Evolutionary conservation across 768 basidiomycete genomes (phyloP).

Genomic region (Pisolithus albus): DNA sequence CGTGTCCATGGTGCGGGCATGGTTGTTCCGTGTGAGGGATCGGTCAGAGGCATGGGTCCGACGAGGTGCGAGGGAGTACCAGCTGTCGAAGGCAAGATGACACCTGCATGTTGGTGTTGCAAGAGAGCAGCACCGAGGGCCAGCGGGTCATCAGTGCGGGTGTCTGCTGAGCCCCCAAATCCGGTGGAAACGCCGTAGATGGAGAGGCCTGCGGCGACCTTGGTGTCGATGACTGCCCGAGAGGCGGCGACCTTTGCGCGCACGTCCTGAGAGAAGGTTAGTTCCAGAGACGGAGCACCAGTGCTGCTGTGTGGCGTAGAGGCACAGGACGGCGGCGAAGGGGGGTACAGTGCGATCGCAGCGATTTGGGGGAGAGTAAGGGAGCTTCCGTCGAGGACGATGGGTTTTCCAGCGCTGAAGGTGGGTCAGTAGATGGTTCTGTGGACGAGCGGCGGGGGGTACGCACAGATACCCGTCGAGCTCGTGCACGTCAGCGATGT

Average conservation of each 20-base stretch:
- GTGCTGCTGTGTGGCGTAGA: slow-evolving; percentile 29
- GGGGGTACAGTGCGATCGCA: slow-evolving; percentile 63
- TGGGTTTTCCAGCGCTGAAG: slow-evolving; percentile 51
- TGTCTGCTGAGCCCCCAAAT: slow-evolving; percentile 86
- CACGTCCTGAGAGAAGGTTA: slow-evolving; percentile 22
- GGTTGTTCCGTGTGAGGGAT: slow-evolving; percentile 56
- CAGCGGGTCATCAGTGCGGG: slow-evolving; percentile 67
- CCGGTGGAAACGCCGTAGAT: slow-evolving; percentile 83
- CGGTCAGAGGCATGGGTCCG: slow-evolving; percentile 54
- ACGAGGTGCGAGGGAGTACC: background rate
- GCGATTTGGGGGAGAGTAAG: slow-evolving; percentile 73
- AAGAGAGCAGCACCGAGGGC: slow-evolving; percentile 76
- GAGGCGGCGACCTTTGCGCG: slow-evolving; percentile 53
- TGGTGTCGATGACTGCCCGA: slow-evolving; percentile 56
- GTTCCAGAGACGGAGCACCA: slow-evolving; percentile 14
- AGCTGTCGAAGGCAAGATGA: slow-evolving; percentile 50
- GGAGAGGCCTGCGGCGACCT: slow-evolving; percentile 59
- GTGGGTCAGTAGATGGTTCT: background rate
- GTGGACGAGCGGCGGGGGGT: background rate
- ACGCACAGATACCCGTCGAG: slow-evolving; percentile 59
- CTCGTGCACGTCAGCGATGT: slow-evolving; percentile 53
- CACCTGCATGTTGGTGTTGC: slow-evolving; percentile 75
- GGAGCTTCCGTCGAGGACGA: slow-evolving; percentile 61
- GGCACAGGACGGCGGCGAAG: slow-evolving; percentile 42
- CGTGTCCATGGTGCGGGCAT: slow-evolving; percentile 90